Conservation (phyloP, 495 filamentous ascomycete species). For the Hypomontagnella monticulosa region DNA sequence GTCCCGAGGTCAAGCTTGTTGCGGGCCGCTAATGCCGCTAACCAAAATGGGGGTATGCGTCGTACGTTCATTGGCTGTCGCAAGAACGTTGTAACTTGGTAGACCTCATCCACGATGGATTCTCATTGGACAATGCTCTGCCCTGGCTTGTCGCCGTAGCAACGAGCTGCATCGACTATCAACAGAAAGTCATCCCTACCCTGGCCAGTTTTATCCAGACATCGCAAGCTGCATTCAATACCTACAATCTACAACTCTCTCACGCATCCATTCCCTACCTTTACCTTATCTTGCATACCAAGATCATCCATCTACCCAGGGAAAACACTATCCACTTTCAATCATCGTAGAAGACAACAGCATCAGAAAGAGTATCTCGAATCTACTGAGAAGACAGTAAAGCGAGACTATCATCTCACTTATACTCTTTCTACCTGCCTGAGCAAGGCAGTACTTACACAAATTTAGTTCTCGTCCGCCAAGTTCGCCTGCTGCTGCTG, state of each 20-base stretch:
- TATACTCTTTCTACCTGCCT: constrained; percentile 23
- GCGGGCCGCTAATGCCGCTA: constrained; percentile 30
- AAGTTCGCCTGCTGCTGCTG: constrained; percentile 54
- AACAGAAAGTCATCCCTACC: constrained; percentile 36
- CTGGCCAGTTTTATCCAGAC: constrained; percentile 28
- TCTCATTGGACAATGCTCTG: constrained; percentile 30
- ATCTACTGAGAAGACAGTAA: constrained; percentile 11
- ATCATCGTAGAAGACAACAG: constrained; percentile 23
- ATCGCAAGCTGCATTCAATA: constrained; percentile 21
- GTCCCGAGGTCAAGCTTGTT: constrained; percentile 14
- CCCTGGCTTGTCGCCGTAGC: constrained; percentile 25
- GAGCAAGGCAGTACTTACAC: constrained; percentile 40
- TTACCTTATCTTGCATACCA: constrained; percentile 42
- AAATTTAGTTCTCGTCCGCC: constrained; percentile 45
- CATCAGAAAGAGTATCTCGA: constrained; percentile 4
- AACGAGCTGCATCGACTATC: constrained; percentile 28
- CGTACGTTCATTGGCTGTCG: constrained; percentile 39
- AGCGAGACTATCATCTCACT: constrained; percentile 19
- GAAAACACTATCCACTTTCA: constrained; percentile 40
- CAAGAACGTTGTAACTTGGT: constrained; percentile 7
- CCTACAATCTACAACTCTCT: constrained; percentile 34
- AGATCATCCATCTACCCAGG: constrained; percentile 29
- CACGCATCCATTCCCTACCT: constrained; percentile 35
- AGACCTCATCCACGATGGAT: constrained; percentile 19
- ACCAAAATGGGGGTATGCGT: constrained; percentile 19